Conservation (phyloP, 2,329 filamentous ascomycete species). For the Sporothrix pseudoabietina region DNA sequence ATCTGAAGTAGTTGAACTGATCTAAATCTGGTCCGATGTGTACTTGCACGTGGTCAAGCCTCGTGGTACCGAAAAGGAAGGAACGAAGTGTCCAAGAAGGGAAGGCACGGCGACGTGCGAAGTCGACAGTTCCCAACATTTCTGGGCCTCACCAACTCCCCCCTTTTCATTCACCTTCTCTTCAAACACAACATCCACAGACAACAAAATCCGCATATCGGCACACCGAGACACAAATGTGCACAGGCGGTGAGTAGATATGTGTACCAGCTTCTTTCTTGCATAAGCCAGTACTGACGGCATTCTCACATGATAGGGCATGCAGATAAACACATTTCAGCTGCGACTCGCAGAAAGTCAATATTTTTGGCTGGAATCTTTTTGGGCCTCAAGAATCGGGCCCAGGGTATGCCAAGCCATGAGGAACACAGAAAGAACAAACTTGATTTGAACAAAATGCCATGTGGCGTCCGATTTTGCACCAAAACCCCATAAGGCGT, state of each 20-base stretch:
- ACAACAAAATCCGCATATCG: not conserved
- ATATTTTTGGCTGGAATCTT: not conserved
- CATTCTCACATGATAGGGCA: not conserved
- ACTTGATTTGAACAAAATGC: not conserved
- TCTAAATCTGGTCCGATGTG: not conserved
- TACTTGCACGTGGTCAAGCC: not conserved
- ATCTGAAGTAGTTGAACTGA: not conserved
- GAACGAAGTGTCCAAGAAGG: not conserved
- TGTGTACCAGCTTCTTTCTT: not conserved
- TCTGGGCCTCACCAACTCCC: not conserved
- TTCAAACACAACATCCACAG: not conserved
- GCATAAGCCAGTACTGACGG: not conserved
- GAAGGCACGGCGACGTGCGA: conserved; percentile 12
- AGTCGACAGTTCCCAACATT: not conserved
- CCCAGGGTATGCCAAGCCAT: not conserved
- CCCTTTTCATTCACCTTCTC: not conserved
- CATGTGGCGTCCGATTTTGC: not conserved
- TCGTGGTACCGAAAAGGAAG: not conserved
- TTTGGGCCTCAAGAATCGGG: not conserved
- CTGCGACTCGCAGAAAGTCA: not conserved
- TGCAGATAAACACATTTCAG: not conserved
- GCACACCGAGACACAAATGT: too few species aligned
- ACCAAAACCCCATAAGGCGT: conserved; percentile 8
- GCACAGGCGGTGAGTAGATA: not conserved
- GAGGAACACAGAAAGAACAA: not conserved